Evolutionary conservation across 441 rosid species (phyloP).

Genomic region (Arabidopsis hybrid): DNA sequence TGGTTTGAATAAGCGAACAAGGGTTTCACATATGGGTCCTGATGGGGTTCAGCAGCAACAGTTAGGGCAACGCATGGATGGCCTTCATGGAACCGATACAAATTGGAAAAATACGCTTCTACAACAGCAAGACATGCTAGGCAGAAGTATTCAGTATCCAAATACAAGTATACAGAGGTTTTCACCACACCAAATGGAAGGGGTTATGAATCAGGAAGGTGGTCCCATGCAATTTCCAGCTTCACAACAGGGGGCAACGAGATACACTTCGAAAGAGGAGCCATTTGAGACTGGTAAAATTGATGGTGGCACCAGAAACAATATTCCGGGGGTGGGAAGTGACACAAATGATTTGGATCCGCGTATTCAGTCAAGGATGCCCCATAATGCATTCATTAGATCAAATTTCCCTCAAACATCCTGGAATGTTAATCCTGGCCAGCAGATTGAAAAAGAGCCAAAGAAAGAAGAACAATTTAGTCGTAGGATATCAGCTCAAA

Average conservation of each 20-base stretch:
- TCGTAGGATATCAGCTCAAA: constrained; percentile 81
- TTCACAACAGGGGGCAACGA: constrained; percentile 66
- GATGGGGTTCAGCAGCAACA: constrained; percentile 79
- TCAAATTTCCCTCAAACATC: constrained; percentile 65
- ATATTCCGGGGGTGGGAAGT: constrained; percentile 56
- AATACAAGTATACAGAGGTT: constrained; percentile 71
- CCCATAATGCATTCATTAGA: constrained; percentile 64
- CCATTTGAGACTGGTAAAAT: constrained; percentile 75
- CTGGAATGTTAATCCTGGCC: constrained; percentile 71
- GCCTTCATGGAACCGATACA: constrained; percentile 68
- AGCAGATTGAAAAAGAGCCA: constrained; percentile 65
- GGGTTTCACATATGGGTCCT: constrained; percentile 55
- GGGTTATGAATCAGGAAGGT: constrained; percentile 72
- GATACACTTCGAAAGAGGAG: constrained; percentile 77
- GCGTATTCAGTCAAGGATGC: constrained; percentile 66
- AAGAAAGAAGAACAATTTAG: constrained; percentile 84
- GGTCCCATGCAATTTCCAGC: constrained; percentile 59
- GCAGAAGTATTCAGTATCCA: constrained; percentile 72
- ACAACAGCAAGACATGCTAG: constrained; percentile 64
- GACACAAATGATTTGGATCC: constrained; percentile 72
- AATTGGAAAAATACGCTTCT: constrained; percentile 70
- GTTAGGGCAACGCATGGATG: constrained; percentile 62
- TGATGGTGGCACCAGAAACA: constrained; percentile 63
- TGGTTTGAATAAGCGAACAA: constrained; percentile 67
- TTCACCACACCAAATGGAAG: constrained; percentile 74